Base-by-base conservation (phyloP, 176 grass and related monocot species). In the Hordeum marinum region DNA sequence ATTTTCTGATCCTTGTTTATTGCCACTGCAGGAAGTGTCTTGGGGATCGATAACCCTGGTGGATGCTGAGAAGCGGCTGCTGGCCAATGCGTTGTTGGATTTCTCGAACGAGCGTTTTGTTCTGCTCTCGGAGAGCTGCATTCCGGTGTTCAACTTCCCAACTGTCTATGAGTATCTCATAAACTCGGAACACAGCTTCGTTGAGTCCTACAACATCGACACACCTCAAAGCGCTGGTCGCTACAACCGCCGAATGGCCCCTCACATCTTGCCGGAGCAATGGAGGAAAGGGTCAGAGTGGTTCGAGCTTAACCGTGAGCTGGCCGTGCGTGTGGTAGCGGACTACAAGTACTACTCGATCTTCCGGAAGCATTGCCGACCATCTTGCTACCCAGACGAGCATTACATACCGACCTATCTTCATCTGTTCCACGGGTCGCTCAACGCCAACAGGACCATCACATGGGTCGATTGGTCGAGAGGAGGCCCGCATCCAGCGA, bases 381-480 rank as follows among this genome's bases (percentile, higher is more conserved):
- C 94, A 14, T 93, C 90, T 4, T 96, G 94, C 68, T 96, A 96
- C 37, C 87, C 94, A 0, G 94, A 96, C 11, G 94, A 96, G 78
- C 94, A 96, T 75, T 96, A 96, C 88, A 93, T 96, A 85, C 94
- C 94, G 4, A 96, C 94, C 12, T 96, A 91, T 72, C 68, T 96
- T 59, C 83, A 96, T 85, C 77, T 91, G 77, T 91, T 96, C 80
- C 80, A 96, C 9, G 91, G 94, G 72, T 63, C 83, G 23, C 89
- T 89, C 41, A 96, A 91, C 12, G 91, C 91, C 54, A 96, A 96
- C 80, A 75, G 94, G 59, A 96, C 87, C 24, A 82, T 96, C 50
- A 96, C 94, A 66, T 96, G 94, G 94, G 94, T 96, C 14, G 94
- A 96, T 79, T 96, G 94, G 94, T 96, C 94, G 23, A 96, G 94